These are phyloP conservation scores for Carex littledalei DNA, from an alignment of 176 grass and related monocot genomes.

Conservation along the genomic window DNA sequence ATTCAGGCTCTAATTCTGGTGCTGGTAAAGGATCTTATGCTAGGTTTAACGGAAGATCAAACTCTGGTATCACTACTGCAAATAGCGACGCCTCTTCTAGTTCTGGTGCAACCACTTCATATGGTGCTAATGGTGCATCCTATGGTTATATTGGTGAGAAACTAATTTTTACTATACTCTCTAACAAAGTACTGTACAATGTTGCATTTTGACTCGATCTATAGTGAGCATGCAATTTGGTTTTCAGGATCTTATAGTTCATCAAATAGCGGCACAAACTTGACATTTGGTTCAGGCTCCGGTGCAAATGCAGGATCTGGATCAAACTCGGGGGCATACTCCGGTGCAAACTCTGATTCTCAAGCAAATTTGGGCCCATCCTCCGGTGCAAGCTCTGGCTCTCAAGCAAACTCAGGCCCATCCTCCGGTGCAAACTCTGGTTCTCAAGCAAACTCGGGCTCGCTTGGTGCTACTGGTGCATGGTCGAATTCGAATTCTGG, in stretches of 20 bases:
- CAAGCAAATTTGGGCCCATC: neutral
- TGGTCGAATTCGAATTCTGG: no score
- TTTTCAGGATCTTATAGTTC: slow-evolving; percentile 22
- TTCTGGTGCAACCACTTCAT: slow-evolving; percentile 18
- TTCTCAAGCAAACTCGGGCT: no score
- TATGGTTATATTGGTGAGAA: slow-evolving; percentile 34
- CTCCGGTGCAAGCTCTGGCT: no score
- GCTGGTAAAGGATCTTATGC: neutral
- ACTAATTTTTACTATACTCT: neutral
- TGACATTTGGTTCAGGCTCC: slow-evolving; percentile 14
- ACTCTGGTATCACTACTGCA: neutral
- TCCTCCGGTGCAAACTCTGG: no score
- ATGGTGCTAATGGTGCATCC: slow-evolving; percentile 9
- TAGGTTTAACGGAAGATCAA: neutral
- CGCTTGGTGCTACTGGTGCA: no score
- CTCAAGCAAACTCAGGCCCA: no score
- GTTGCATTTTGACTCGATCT: neutral
- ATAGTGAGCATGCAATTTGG: neutral
- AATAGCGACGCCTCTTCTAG: neutral
- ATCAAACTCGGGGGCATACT: slow-evolving; percentile 15
- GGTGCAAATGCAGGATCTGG: slow-evolving; percentile 26
- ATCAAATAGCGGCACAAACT: slow-evolving; percentile 18
- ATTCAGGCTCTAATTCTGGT: slow-evolving; percentile 14
- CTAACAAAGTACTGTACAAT: neutral
- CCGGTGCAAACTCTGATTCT: slow-evolving; percentile 19